These are phyloP conservation scores for Alternaria conjuncta DNA, from an alignment of 2,329 filamentous ascomycete genomes.

Conservation along the genomic window DNA sequence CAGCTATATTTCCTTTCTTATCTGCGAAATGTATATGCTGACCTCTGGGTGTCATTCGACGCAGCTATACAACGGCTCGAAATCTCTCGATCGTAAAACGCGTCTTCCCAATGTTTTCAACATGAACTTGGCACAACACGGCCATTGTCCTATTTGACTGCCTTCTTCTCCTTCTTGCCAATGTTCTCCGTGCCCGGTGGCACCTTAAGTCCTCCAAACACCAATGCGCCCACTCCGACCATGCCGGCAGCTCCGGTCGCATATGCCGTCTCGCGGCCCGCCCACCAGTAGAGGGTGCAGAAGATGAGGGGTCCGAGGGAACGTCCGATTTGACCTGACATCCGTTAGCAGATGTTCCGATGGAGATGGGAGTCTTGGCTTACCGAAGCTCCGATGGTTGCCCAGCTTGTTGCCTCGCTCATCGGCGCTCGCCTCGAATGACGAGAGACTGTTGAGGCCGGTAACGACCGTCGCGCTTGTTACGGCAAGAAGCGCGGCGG, in stretches of 20 bases:
- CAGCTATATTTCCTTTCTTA: not conserved
- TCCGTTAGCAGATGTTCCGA: slow-evolving; percentile 17
- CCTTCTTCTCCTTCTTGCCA: slow-evolving; percentile 31
- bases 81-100: not conserved
- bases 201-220: slow-evolving; percentile 73
- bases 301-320: slow-evolving; percentile 88
- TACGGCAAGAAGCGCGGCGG: slow-evolving; percentile 82
- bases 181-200: slow-evolving; percentile 56
- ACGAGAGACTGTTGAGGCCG: slow-evolving; percentile 87
- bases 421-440: slow-evolving; percentile 80
- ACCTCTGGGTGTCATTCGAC: not conserved
- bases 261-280: slow-evolving; percentile 86
- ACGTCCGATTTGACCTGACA: slow-evolving; percentile 81
- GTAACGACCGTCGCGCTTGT: slow-evolving; percentile 96
- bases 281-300: slow-evolving; percentile 98
- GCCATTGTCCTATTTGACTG: not conserved
- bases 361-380: slow-evolving; percentile 10
- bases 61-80: not conserved
- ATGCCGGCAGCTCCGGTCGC: slow-evolving; percentile 81
- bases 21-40: not conserved
- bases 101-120: not conserved
- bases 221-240: slow-evolving; percentile 72
- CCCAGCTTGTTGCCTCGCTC: slow-evolving; percentile 89
- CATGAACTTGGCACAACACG: not conserved
- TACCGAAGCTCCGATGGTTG: slow-evolving; percentile 71